These are phyloP conservation scores for Solanum hybrid DNA, from an alignment of 305 asterid genomes.

Conservation along the genomic window DNA sequence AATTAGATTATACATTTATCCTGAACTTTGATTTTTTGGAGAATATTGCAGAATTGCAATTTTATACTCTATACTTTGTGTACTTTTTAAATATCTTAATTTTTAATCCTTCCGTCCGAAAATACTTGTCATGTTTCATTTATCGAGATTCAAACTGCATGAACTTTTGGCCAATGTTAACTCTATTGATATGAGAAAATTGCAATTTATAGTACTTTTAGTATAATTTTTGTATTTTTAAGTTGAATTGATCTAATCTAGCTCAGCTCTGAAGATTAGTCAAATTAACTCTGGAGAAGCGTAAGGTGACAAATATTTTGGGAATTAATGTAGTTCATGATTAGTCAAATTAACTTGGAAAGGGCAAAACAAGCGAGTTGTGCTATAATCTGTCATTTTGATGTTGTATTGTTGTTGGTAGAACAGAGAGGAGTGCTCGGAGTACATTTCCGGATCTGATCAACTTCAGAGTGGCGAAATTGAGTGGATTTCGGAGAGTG, in stretches of 20 bases:
- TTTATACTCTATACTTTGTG: background rate
- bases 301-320: background rate
- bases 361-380: background rate
- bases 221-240: background rate
- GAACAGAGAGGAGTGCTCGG: slow-evolving; percentile 83
- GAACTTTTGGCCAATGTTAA: background rate
- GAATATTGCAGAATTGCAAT: background rate
- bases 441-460: slow-evolving; percentile 92
- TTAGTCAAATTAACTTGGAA: background rate
- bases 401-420: slow-evolving; percentile 8
- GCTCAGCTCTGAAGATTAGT: background rate
- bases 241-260: background rate
- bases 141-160: background rate
- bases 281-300: background rate
- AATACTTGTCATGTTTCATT: background rate
- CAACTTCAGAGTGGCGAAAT: slow-evolving; percentile 68
- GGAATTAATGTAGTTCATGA: background rate
- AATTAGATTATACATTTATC: background rate
- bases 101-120: background rate
- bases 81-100: background rate
- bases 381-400: background rate
- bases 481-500: slow-evolving; percentile 82
- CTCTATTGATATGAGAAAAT: background rate
- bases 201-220: background rate
- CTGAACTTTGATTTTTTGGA: background rate